Evolutionary conservation across 2,329 filamentous ascomycete genomes (phyloP).

Genomic region (Trichoderma sp.): DNA sequence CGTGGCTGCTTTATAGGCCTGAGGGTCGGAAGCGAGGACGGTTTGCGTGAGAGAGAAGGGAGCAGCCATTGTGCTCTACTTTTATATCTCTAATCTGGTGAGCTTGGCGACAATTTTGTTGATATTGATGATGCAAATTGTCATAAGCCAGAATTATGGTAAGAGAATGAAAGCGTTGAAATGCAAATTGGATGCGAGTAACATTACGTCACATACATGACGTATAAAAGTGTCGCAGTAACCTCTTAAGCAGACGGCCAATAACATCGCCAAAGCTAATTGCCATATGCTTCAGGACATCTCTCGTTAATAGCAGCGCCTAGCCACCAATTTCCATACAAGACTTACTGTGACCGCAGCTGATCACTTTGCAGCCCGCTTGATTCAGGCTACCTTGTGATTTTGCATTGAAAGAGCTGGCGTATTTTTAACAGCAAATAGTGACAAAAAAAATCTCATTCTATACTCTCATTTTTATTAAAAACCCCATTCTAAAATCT

Average conservation of each 20-base stretch:
- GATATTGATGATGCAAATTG: too few species aligned
- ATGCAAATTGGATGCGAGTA: not conserved
- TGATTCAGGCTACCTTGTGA: not conserved
- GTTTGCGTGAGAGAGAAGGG: conserved; percentile 56
- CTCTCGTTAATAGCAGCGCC: not conserved
- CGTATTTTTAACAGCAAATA: not conserved
- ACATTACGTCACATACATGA: conserved; percentile 16
- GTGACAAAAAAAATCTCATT: not conserved
- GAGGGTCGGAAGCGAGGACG: conserved; percentile 55
- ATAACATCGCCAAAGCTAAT: not conserved
- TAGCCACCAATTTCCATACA: not conserved
- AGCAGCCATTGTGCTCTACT: not conserved
- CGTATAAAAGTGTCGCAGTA: not conserved
- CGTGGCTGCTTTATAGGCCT: conserved; percentile 59
- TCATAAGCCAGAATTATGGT: not conserved
- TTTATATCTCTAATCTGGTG: not conserved
- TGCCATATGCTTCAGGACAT: not conserved
- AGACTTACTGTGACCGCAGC: not conserved
- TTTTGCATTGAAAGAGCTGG: not conserved
- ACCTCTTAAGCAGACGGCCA: not conserved
- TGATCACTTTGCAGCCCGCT: not conserved
- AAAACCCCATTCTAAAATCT: not conserved
- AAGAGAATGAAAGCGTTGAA: not conserved
- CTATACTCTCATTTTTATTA: not conserved
- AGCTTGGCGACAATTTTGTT: not conserved